These are phyloP conservation scores for Corylus heterophylla DNA, from an alignment of 306 rosid species.

Conservation along the genomic window DNA sequence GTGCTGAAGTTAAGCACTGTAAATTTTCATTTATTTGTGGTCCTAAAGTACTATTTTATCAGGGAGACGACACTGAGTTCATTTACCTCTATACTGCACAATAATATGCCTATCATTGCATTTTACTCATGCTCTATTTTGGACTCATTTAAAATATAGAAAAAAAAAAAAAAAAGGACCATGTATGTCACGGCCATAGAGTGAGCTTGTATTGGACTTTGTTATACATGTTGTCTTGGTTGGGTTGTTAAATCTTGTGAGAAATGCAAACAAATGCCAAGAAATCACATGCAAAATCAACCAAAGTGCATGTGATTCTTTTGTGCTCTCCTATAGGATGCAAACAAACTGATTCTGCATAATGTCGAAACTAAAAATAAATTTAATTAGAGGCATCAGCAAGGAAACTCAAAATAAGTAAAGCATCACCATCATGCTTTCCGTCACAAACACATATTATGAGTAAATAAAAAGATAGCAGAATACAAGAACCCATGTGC, in stretches of 20 bases:
- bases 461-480: too few species aligned
- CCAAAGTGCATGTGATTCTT: too few species aligned
- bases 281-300: too few species aligned
- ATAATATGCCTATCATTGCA: background rate
- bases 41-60: too few species aligned
- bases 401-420: background rate
- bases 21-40: background rate
- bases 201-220: too few species aligned
- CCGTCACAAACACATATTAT: background rate
- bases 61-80: too few species aligned
- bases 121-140: background rate
- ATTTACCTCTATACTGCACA: background rate
- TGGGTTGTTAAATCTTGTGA: too few species aligned
- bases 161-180: too few species aligned
- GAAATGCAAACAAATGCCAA: too few species aligned
- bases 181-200: too few species aligned
- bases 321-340: background rate
- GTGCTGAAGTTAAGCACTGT: background rate
- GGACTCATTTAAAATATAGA: too few species aligned
- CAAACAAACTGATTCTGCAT: background rate
- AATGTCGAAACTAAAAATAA: background rate
- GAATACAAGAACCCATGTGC: background rate
- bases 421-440: background rate
- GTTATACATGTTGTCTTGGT: too few species aligned
- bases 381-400: slow-evolving; percentile 1